Evolutionary conservation across 208 protist species (phyloP).

Genomic region (Trypanosoma theileri): DNA sequence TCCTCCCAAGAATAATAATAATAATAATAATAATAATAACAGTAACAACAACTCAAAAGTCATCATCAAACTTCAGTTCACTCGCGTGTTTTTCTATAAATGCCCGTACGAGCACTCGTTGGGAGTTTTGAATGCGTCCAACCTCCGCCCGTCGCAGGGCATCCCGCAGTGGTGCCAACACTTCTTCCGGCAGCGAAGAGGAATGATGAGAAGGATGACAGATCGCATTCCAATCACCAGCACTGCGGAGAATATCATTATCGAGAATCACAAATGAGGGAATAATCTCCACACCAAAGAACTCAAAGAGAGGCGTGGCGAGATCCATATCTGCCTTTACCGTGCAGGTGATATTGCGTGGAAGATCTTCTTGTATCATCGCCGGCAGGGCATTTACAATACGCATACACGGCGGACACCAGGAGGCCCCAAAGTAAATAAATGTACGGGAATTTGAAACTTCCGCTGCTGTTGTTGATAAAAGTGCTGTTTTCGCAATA

Average conservation of each 20-base stretch:
- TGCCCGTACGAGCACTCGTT: constrained; percentile 44
- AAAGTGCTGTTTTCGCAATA: constrained; percentile 30
- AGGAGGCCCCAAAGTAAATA: constrained; percentile 78
- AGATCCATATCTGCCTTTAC: constrained; percentile 86
- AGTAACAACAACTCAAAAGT: constrained; percentile 45
- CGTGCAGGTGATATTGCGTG: constrained; percentile 34
- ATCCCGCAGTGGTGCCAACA: constrained; percentile 26
- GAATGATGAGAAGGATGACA: no score
- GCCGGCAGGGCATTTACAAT: constrained; percentile 56
- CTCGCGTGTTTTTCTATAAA: constrained; percentile 73
- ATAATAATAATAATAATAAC: background rate
- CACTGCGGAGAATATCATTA: constrained; percentile 45
- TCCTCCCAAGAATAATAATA: background rate
- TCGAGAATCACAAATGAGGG: constrained; percentile 80
- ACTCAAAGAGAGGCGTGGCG: constrained; percentile 64
- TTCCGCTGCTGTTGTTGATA: background rate
- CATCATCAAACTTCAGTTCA: constrained; percentile 68
- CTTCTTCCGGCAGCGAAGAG: background rate
- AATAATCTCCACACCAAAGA: constrained; percentile 76
- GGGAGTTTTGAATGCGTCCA: constrained; percentile 72
- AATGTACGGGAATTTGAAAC: constrained; percentile 25
- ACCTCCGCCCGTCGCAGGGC: constrained; percentile 44
- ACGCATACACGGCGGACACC: constrained; percentile 86
- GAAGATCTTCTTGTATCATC: constrained; percentile 51
- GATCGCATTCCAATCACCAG: constrained; percentile 13